Percentiles rank a stretch among this genome's conserved stretches.
Evolutionary conservation across 371 early-diverging fungal genomes (phyloP).

Genomic region (Nematocida sp.): DNA sequence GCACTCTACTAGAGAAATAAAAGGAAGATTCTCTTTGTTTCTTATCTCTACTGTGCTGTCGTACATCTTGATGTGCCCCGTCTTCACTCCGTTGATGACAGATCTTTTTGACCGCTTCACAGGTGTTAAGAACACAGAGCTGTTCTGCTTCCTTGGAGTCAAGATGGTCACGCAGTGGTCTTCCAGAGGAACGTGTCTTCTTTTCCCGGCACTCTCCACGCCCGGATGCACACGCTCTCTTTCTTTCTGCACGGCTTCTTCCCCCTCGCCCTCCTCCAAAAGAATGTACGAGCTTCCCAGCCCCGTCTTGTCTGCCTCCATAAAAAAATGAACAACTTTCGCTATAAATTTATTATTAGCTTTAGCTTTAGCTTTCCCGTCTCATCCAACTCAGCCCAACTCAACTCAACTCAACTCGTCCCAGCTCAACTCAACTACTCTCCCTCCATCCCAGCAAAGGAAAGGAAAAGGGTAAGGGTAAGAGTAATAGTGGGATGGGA

Average conservation of each 20-base stretch:
- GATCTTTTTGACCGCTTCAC: constrained; percentile 31
- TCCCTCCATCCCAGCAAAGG: no score
- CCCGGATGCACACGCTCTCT: background rate
- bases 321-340: constrained; percentile 46
- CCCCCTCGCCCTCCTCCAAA: background rate
- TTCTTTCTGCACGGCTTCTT: background rate
- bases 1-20: constrained; percentile 40
- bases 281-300: constrained; percentile 39
- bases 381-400: no score
- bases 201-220: background rate
- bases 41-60: constrained; percentile 28
- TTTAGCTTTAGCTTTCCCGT: no score
- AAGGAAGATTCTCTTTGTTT: background rate
- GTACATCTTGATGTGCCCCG: constrained; percentile 21
- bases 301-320: no score
- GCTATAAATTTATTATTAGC: no score
- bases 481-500: no score
- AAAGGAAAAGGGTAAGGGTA: no score
- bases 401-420: no score
- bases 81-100: constrained; percentile 36
- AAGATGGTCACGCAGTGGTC: constrained; percentile 29
- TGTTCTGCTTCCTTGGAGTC: constrained; percentile 19
- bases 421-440: no score
- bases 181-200: background rate
- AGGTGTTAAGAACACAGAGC: constrained; percentile 28